Evolutionary conservation across 306 rosid genomes (phyloP).

Genomic region (Clitoria ternatea): DNA sequence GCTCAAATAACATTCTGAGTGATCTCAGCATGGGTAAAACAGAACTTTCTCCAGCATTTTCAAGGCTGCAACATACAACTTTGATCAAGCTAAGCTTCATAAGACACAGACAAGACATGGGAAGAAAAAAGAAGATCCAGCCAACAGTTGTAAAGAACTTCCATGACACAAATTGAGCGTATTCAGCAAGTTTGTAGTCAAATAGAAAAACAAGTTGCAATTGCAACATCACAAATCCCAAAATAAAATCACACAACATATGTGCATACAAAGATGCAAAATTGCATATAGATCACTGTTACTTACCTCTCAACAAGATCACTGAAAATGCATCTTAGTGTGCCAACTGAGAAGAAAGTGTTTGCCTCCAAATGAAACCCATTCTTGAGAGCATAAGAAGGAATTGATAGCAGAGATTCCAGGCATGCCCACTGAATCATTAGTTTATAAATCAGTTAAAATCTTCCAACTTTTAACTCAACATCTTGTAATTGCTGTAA

Average conservation of each 20-base stretch:
- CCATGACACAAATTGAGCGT: not conserved
- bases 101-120: not conserved
- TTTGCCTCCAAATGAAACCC: slow-evolving; percentile 45
- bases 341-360: slow-evolving; percentile 48
- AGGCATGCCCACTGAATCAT: slow-evolving; percentile 83
- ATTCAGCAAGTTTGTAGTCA: not conserved
- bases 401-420: slow-evolving; percentile 76
- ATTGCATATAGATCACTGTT: slow-evolving; percentile 1
- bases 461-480: slow-evolving; percentile 1
- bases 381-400: slow-evolving; percentile 44
- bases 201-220: not conserved
- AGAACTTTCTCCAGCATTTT: slow-evolving; percentile 93
- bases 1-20: slow-evolving; percentile 64
- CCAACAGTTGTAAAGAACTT: not conserved
- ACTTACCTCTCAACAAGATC: slow-evolving; percentile 86
- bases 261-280: not conserved
- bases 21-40: slow-evolving; percentile 84
- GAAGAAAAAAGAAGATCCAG: not conserved
- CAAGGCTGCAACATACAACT: slow-evolving; percentile 61
- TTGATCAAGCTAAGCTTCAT: slow-evolving; percentile 18
- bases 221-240: slow-evolving; percentile 10
- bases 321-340: slow-evolving; percentile 59
- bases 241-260: slow-evolving; percentile 5
- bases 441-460: slow-evolving; percentile 28
- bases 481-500: not conserved